These are phyloP conservation scores for Tetraselmis striata DNA, from an alignment of 139 green algal genomes.

Conservation along the genomic window DNA sequence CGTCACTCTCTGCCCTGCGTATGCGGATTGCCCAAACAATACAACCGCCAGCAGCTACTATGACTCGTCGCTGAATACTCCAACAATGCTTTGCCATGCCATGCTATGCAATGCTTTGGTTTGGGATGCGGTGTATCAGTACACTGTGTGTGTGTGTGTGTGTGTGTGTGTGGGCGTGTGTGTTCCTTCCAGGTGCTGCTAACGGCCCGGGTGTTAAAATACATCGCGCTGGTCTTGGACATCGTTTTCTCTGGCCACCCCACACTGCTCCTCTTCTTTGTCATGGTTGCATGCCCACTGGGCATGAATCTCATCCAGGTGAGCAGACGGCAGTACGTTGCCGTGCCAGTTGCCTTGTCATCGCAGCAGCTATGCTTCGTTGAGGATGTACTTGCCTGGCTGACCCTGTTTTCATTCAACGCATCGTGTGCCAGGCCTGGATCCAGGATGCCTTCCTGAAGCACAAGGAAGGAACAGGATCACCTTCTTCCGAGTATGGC, in stretches of 20 bases:
- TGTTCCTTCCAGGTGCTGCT: too few relatives aligned
- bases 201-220: background rate
- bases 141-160: too few relatives aligned
- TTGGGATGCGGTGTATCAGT: too few relatives aligned
- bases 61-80: too few relatives aligned
- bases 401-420: too few relatives aligned
- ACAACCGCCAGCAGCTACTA: too few relatives aligned
- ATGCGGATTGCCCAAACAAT: too few relatives aligned
- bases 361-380: background rate
- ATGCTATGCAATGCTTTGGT: background rate
- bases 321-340: background rate
- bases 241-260: constrained; percentile 33
- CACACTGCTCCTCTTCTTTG: constrained; percentile 33
- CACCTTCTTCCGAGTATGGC: background rate
- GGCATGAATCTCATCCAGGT: constrained; percentile 51
- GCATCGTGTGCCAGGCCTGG: too few relatives aligned
- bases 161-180: too few relatives aligned
- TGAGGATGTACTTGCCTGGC: too few relatives aligned
- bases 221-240: constrained; percentile 32
- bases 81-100: background rate
- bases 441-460: constrained; percentile 35
- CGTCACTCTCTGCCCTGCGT: background rate
- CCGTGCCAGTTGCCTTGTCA: background rate
- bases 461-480: background rate
- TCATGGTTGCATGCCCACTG: constrained; percentile 55